Evolutionary conservation across 768 basidiomycete species (phyloP), one percentile per base, ranked within the genome.

Genomic region (Agrocybe pediades): DNA sequence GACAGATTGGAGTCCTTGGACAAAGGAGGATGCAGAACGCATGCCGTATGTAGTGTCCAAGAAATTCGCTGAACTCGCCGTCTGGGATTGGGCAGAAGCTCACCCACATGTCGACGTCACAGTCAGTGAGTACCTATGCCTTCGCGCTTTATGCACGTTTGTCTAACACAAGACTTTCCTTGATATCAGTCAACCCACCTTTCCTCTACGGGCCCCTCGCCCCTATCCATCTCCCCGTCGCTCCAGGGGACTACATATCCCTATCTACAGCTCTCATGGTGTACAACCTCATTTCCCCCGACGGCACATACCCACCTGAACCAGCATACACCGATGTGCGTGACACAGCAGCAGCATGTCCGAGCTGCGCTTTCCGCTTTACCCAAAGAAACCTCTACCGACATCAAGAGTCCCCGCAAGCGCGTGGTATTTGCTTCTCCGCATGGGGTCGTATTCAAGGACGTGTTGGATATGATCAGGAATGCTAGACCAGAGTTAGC

Each of bases 81-180:
- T 74, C 11, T 77, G 77, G 76, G 66, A 74, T 21, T 76, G 71
- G 63, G 74, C 68, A 5, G 73, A 73, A 13, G 65, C 68, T 24
- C 69, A 78, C 53, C 71, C 71, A 1, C 57, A 75, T 36, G 58
- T 75, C 26, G 73, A 76, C 20, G 63, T 77, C 49, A 74, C 72
- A 1, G 67, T 71, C 3, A 46, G 76, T 78, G 57, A 47, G 69
- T 59, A 9, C 11, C 24, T 6, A 13, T 20, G n/a, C n/a, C 20
- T 3, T 23, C 9, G 16, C 1, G 20, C 25, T 21, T 50, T 13
- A 36, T 1, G 19, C 15, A 17, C 3, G 9, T 13, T 17, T 9
- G 9, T 6, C 16, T 9, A 9, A 21, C 40, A 3, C 30, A 16
- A 25, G 13, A 8, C 5, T 42, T 15, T 20, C 16, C 20, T 23